These are phyloP conservation scores for Pseudozyma sp. DNA, from an alignment of 1,284 basidiomycete genomes.

Conservation along the genomic window DNA sequence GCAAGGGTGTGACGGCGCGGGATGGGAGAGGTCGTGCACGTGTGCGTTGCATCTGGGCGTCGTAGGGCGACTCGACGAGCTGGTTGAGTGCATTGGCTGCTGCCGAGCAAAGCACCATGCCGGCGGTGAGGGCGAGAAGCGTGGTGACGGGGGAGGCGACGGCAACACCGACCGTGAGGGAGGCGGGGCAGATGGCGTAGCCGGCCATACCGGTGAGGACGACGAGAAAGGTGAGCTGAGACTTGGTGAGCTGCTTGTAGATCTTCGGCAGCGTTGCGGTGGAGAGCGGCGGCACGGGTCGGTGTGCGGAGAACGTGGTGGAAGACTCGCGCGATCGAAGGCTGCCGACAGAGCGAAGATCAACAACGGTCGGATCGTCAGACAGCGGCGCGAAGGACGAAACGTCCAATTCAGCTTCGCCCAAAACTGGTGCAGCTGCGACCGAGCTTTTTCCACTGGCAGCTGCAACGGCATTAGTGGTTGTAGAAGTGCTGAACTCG, in stretches of 20 bases:
- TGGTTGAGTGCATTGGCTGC: constrained; percentile 97
- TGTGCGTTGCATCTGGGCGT: constrained; percentile 95
- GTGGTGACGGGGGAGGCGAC: constrained; percentile 55
- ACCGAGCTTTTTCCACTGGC: not conserved
- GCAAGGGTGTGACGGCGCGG: constrained; percentile 82
- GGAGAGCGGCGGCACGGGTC: constrained; percentile 45
- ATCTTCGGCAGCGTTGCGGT: constrained; percentile 40
- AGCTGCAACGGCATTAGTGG: not conserved
- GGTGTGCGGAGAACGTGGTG: constrained; percentile 38
- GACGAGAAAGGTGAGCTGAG: constrained; percentile 86
- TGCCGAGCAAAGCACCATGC: constrained; percentile 89
- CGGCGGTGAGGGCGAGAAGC: constrained; percentile 85
- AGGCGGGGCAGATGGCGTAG: constrained; percentile 81
- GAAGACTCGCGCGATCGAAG: constrained; percentile 34
- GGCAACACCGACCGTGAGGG: constrained; percentile 33
- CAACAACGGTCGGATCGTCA: constrained; percentile 51
- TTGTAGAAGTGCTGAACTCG: constrained; percentile 17
- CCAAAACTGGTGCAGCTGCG: not conserved
- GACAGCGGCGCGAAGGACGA: constrained; percentile 47
- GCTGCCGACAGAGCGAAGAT: constrained; percentile 27
- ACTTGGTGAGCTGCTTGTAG: constrained; percentile 88
- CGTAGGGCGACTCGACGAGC: constrained; percentile 91
- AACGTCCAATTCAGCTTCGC: constrained; percentile 10
- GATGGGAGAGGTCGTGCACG: constrained; percentile 89
- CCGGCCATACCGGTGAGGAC: constrained; percentile 91